Base-by-base conservation (phyloP, 2,329 filamentous ascomycete genomes). In the Penicillium paneum region DNA sequence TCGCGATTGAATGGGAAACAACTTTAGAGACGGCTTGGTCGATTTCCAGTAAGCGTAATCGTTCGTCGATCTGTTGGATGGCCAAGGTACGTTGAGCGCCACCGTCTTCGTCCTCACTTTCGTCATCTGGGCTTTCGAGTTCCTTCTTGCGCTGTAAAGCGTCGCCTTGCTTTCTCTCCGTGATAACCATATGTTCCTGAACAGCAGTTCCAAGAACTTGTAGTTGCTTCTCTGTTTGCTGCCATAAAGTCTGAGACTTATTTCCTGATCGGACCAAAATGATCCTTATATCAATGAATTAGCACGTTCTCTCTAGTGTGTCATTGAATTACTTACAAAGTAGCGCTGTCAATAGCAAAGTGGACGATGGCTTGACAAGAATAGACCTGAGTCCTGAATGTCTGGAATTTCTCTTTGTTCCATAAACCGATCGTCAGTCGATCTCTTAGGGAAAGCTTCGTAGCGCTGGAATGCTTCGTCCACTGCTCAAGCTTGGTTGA, bases 401-500 rank as follows among this genome's bases (percentile, higher is more conserved):
- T 34, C 31, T 34, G 13, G 3, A 34, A 6, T 2, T 34, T 34
- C 15, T 34, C 31, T 15, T 34, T 34, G 31, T 34, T 34, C 31
- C n/a, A n/a, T n/a, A 48, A 38, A 5, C 45, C 21, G 31, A 48
- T 21, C 1, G 45, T 42, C 45, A 42, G 15, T 36, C 44, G 17
- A 48, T 48, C 43, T 15, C 35, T 28, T 32, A 35, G 28, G 36
- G 52, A 54, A 42, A 36, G 36, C 34, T 26, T 26, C 41, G 47
- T 49, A 28, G 44, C 24, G 29, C 12, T 49, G 13, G 35, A 54
- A 43, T 49, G 52, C 34, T 43, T 54, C 21, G 44, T 54, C 52
- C 32, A 54, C n/a, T 40, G 26, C 39, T 54, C 35, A 15, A 54
- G 41, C 34, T 21, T 40, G 29, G 35, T 49, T 32, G 19, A 42